Base-by-base conservation (phyloP, 306 rosid genomes). In the Canavalia gladiata region DNA sequence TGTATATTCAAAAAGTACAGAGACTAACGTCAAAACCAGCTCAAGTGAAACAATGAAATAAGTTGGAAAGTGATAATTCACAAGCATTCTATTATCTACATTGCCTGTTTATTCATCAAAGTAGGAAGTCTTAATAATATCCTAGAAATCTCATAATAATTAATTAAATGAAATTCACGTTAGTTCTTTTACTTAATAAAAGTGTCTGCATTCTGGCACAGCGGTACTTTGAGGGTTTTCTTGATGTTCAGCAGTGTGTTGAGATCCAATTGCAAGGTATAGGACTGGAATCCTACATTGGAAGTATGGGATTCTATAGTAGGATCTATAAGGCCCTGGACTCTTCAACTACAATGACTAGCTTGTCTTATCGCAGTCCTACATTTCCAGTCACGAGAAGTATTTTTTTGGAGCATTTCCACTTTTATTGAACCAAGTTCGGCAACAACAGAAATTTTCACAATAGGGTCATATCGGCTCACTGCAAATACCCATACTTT, bases 21-120 rank as follows among this genome's bases (percentile, higher is more conserved):
- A 62, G 57, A 72, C 33, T 51, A 62, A 43, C 29, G 12, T 28
- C 60, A 30, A 68, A 60, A 29, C 29, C 37, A 77, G 29, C 37
- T 45, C 34, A 46, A 75, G 65, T 25, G 70, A 68, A 68, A 49
- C 72, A n/a, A 66, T 31, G 7, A 41, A 67, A 78, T 4, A 54
- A 12, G 28, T 58, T 55, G 29, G 4, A 25, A 34, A 68, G 11
- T 75, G 67, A 56, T 12, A 31, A 69, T 46, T 57, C 31, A 46
- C 71, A 57, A n/a, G 51, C 31, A 67, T 13, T 52, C 25, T 18
- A 18, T 18, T 18, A 18, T 18, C 25, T 25, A 5, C 75, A 51
- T 39, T 77, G 47, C 12, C 62, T 18, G 25, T 11, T 52, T 31
- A 70, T 55, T 72, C 54, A 41, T 51, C 13, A 43, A 42, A 45